A percentile compares a stretch with the other conserved stretches of the same genome.
Conservation (phyloP, 2,329 filamentous ascomycete genomes). For the Madurella mycetomatis region DNA sequence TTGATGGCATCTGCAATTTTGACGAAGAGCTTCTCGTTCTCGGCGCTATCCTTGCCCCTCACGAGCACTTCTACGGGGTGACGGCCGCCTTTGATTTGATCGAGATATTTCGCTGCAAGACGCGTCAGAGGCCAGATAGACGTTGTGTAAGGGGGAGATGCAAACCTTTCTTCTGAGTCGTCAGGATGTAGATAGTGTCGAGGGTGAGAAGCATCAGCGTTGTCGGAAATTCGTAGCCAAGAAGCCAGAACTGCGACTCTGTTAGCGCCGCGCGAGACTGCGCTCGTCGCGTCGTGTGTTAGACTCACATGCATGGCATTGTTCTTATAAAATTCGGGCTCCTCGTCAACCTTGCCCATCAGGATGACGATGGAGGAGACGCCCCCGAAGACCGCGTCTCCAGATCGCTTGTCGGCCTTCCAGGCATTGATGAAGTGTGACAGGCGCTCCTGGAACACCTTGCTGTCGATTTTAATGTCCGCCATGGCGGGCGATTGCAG, state of each 20-base stretch:
- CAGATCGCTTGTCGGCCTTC: slow-evolving; percentile 91
- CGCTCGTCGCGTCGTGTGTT: not conserved
- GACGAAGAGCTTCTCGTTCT: slow-evolving; percentile 86
- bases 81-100: slow-evolving; percentile 86
- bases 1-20: slow-evolving; percentile 85
- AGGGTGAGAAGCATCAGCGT: slow-evolving; percentile 89
- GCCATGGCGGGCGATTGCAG: slow-evolving; percentile 48
- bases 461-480: slow-evolving; percentile 93
- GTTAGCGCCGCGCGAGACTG: slow-evolving; percentile 13
- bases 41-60: slow-evolving; percentile 82
- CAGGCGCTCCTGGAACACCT: slow-evolving; percentile 89
- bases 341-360: slow-evolving; percentile 84
- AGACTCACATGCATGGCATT: slow-evolving; percentile 85
- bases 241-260: slow-evolving; percentile 77
- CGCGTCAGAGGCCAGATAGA: slow-evolving; percentile 29
- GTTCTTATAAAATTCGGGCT: slow-evolving; percentile 85
- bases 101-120: slow-evolving; percentile 76
- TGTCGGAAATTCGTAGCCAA: slow-evolving; percentile 97
- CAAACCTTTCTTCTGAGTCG: slow-evolving; percentile 92
- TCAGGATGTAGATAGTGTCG: slow-evolving; percentile 86
- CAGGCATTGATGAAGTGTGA: slow-evolving; percentile 82
- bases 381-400: slow-evolving; percentile 79
- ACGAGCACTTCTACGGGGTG: slow-evolving; percentile 89
- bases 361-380: slow-evolving; percentile 81
- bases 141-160: not conserved